These are phyloP conservation scores for Talaromyces amestolkiae DNA, from an alignment of 2,329 filamentous ascomycete species.

Conservation along the genomic window DNA sequence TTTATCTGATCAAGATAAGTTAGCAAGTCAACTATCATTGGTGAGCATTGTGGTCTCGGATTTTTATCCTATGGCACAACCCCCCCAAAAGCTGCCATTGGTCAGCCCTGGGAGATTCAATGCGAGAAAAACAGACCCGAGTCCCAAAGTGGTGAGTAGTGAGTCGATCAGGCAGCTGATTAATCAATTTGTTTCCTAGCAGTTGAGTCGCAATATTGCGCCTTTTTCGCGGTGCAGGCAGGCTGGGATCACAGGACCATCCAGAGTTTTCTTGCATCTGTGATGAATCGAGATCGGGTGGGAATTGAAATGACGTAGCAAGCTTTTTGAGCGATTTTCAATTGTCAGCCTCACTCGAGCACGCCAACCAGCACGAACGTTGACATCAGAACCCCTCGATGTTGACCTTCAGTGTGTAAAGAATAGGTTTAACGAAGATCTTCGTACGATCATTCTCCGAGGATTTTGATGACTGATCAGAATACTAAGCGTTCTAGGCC, in stretches of 20 bases:
- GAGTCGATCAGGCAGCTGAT: slow-evolving; percentile 10
- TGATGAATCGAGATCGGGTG: background rate
- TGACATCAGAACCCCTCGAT: background rate
- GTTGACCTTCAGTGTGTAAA: background rate
- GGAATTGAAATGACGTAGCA: background rate
- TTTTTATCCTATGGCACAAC: background rate
- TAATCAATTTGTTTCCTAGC: background rate
- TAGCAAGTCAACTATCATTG: background rate
- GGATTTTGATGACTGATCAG: background rate
- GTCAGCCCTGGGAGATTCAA: background rate
- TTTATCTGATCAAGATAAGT: background rate
- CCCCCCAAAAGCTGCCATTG: background rate
- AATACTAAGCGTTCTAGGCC: background rate
- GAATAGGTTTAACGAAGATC: background rate
- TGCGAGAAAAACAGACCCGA: background rate
- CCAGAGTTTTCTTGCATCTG: slow-evolving; percentile 1
- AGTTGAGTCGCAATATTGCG: background rate
- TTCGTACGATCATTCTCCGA: background rate
- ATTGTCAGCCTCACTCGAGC: background rate
- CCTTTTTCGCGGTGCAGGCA: background rate
- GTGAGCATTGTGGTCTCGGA: background rate
- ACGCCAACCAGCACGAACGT: background rate
- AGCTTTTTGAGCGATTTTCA: background rate
- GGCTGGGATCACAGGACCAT: slow-evolving; percentile 4
- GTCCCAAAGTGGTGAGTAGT: background rate